These are phyloP conservation scores for Aethionema arabicum DNA, from an alignment of 345 rosid species.

Conservation along the genomic window DNA sequence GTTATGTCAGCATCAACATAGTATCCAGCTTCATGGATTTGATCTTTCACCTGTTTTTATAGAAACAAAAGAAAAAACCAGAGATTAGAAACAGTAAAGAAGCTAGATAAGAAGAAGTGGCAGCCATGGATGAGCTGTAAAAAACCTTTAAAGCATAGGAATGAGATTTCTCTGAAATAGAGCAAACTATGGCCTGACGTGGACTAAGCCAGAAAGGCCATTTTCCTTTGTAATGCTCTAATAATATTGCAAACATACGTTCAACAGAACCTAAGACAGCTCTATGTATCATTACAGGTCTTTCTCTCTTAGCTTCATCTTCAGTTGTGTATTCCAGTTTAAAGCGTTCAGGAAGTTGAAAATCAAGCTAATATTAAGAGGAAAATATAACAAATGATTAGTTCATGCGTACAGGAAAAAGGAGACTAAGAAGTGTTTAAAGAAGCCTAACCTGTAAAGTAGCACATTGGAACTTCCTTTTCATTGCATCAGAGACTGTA, in stretches of 20 bases:
- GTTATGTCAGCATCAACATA: slow-evolving; percentile 64
- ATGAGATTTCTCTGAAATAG: slow-evolving; percentile 72
- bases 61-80: background rate
- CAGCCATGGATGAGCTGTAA: background rate
- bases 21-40: slow-evolving; percentile 62
- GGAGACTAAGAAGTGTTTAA: background rate
- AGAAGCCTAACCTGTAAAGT: slow-evolving; percentile 63
- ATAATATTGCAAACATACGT: slow-evolving; percentile 75
- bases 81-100: background rate
- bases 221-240: slow-evolving; percentile 87
- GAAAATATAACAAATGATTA: slow-evolving; percentile 12
- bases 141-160: slow-evolving; percentile 59
- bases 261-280: slow-evolving; percentile 87
- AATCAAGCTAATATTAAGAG: slow-evolving; percentile 63
- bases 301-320: slow-evolving; percentile 71
- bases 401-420: background rate
- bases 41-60: slow-evolving; percentile 50
- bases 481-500: slow-evolving; percentile 79
- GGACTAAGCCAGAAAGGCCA: slow-evolving; percentile 97
- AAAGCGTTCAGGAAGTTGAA: slow-evolving; percentile 73
- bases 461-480: slow-evolving; percentile 84
- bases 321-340: slow-evolving; percentile 69
- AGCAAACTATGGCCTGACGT: slow-evolving; percentile 82
- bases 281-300: slow-evolving; percentile 82
- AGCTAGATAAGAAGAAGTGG: background rate